phyloP scores from a whole-genome alignment of 2,329 filamentous ascomycete species.

The Fusarium sp. region DNA sequence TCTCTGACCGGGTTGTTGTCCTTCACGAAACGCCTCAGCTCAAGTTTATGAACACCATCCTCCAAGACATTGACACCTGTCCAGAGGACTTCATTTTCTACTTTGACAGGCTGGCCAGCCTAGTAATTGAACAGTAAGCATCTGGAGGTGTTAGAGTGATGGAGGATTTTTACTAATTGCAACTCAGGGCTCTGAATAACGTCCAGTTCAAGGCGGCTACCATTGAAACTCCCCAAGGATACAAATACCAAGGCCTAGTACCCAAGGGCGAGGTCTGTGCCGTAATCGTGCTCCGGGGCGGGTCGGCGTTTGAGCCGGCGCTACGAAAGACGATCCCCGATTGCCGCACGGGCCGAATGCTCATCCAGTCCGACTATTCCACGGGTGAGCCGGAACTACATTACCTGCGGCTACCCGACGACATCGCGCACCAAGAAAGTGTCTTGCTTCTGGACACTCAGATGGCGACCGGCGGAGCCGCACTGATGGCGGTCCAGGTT shows the following conservation, averaged over 20 bases:
- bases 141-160: not conserved
- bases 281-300: conserved; percentile 90
- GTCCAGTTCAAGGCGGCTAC: conserved; percentile 76
- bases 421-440: conserved; percentile 82
- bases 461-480: conserved; percentile 90
- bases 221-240: conserved; percentile 80
- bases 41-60: conserved; percentile 89
- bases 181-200: conserved; percentile 79
- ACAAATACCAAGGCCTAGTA: conserved; percentile 79
- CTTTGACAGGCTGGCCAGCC: conserved; percentile 89
- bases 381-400: conserved; percentile 95
- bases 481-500: conserved; percentile 96
- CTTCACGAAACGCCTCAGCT: conserved; percentile 86
- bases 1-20: conserved; percentile 82
- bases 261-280: conserved; percentile 84
- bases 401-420: conserved; percentile 84
- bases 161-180: conserved; percentile 12
- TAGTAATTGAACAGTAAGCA: conserved; percentile 83
- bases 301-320: conserved; percentile 89
- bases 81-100: conserved; percentile 98
- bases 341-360: conserved; percentile 87
- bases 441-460: conserved; percentile 93
- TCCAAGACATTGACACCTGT: conserved; percentile 83
- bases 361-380: conserved; percentile 90
- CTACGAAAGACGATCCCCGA: conserved; percentile 93